Conservation (phyloP, 768 basidiomycete species). For the Mycena venus region DNA sequence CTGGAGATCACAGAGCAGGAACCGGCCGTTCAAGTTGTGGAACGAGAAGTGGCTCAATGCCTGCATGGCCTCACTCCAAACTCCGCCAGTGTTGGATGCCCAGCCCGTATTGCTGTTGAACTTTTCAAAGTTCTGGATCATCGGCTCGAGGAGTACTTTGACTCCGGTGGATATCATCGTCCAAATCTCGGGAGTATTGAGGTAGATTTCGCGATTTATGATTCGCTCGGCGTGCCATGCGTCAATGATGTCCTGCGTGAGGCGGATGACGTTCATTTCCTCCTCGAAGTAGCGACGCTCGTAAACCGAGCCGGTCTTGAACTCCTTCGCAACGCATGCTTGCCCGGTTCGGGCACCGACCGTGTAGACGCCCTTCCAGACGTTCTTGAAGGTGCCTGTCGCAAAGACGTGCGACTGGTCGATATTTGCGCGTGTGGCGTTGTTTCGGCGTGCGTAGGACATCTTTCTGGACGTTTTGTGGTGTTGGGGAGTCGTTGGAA, state of each 20-base stretch:
- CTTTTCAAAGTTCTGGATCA: not conserved
- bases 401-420: not conserved
- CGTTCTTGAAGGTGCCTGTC: not conserved
- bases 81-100: not conserved
- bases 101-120: not conserved
- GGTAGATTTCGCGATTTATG: not conserved
- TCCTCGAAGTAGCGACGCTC: not conserved
- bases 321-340: not conserved
- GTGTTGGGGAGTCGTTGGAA: no score
- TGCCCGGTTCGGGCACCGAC: not conserved
- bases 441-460: not conserved
- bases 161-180: not conserved
- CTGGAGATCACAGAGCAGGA: not conserved
- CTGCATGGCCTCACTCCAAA: not conserved
- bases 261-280: not conserved
- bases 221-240: not conserved
- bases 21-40: not conserved
- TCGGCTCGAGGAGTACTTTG: not conserved
- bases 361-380: not conserved
- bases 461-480: not conserved
- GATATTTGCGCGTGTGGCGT: not conserved
- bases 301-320: not conserved
- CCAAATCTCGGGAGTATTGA: not conserved
- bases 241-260: not conserved
- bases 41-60: not conserved